phyloP scores from a whole-genome alignment of 2,329 filamentous ascomycete species.

The Uncinocarpus reesii region DNA sequence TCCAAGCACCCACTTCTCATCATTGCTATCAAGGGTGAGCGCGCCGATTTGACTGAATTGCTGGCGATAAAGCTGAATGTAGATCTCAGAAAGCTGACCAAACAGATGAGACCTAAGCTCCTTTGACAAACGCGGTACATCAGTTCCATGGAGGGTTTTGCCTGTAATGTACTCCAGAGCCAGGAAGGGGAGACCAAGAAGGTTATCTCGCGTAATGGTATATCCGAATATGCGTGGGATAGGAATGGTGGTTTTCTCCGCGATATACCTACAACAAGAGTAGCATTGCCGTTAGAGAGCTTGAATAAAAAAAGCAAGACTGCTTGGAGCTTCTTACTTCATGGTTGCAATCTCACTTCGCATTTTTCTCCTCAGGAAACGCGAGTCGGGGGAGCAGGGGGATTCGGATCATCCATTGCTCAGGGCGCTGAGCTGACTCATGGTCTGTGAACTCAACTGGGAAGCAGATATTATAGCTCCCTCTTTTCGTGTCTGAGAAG shows the following conservation, averaged over 20 bases:
- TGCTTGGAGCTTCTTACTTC: neutral
- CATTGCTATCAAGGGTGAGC: constrained; percentile 4
- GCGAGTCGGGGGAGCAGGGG: constrained; percentile 11
- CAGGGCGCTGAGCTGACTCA: neutral
- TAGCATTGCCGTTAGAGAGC: neutral
- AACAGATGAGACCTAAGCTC: neutral
- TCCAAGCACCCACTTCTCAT: constrained; percentile 10
- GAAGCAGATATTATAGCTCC: constrained; percentile 14
- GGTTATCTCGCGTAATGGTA: no score
- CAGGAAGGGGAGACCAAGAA: constrained; percentile 13
- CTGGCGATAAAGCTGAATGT: constrained; percentile 9
- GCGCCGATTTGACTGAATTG: constrained; percentile 11
- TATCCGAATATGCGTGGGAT: no score
- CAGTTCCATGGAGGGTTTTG: constrained; percentile 11
- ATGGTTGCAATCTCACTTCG: constrained; percentile 9
- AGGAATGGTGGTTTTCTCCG: no score
- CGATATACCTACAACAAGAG: no score
- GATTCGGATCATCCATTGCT: neutral
- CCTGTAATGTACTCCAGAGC: constrained; percentile 11
- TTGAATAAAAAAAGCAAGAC: neutral
- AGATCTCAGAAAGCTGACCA: constrained; percentile 9
- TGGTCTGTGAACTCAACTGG: constrained; percentile 5
- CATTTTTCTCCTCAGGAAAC: constrained; percentile 8
- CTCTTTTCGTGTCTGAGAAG: constrained; percentile 8
- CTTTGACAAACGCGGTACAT: neutral